These are phyloP conservation scores for Saccharomyces paradoxus DNA, from an alignment of 805 yeast genomes.

Conservation along the genomic window DNA sequence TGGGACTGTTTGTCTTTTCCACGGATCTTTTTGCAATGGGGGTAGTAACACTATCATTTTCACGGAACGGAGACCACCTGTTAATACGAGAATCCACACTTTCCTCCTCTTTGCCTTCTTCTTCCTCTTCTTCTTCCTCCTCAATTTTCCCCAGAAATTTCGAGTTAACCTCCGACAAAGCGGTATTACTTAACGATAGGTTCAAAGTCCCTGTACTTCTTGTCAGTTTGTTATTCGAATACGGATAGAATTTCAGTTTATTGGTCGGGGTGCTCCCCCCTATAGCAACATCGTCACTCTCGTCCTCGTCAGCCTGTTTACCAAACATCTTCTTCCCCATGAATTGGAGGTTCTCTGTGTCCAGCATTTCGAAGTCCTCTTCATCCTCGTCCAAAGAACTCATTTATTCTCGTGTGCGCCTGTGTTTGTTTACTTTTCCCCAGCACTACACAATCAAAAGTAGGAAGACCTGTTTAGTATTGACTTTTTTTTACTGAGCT, in stretches of 20 bases:
- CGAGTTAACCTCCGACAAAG: constrained; percentile 6
- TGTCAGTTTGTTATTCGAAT: constrained; percentile 31
- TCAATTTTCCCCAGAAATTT: constrained; percentile 1
- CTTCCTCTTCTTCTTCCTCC: constrained; percentile 6
- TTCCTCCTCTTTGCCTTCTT: constrained; percentile 5
- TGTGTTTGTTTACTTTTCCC: background rate
- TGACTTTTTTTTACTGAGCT: background rate
- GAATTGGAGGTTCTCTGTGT: background rate
- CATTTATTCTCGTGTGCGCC: constrained; percentile 1
- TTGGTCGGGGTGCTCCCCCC: constrained; percentile 7
- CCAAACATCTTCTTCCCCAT: background rate
- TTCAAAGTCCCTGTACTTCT: constrained; percentile 48
- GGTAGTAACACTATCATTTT: constrained; percentile 13
- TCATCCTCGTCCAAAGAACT: constrained; percentile 7
- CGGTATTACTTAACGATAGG: constrained; percentile 38
- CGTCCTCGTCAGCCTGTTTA: constrained; percentile 1
- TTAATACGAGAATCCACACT: constrained; percentile 17
- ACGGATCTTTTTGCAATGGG: constrained; percentile 18
- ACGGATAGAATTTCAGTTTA: constrained; percentile 24
- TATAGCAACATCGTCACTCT: background rate
- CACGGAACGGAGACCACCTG: constrained; percentile 24
- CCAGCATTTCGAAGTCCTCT: constrained; percentile 11
- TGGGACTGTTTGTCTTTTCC: constrained; percentile 13
- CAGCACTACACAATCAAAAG: background rate
- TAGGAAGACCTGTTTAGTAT: background rate